phyloP scores from a whole-genome alignment of 164 flowering plant genomes.

The Berberis thunbergii region DNA sequence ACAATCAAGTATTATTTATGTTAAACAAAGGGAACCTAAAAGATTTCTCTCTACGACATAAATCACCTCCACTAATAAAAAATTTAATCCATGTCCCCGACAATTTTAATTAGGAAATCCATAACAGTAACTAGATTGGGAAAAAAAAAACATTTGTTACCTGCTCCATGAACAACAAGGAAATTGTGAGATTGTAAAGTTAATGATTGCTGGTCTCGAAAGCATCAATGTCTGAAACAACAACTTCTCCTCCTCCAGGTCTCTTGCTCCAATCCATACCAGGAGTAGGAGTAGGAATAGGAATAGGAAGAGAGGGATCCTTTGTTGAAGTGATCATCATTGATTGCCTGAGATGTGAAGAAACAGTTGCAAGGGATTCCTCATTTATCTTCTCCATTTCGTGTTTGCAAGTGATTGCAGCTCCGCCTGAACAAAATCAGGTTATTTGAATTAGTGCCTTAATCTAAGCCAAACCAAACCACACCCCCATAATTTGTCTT shows the following conservation, averaged over 20 bases:
- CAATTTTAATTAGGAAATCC: not conserved
- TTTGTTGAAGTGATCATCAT: slow-evolving; percentile 26
- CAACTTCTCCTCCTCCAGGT: slow-evolving; percentile 35
- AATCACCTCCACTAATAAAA: too few species aligned
- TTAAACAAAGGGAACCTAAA: too few species aligned
- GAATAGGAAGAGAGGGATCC: not conserved
- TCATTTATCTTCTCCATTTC: slow-evolving; percentile 74
- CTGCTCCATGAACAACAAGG: slow-evolving; percentile 94
- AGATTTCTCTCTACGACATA: too few species aligned
- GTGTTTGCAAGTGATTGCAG: slow-evolving; percentile 88
- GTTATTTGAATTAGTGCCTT: not conserved
- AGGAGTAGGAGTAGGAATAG: not conserved
- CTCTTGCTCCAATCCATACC: slow-evolving; percentile 96
- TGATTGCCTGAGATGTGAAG: slow-evolving; percentile 61
- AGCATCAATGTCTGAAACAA: slow-evolving; percentile 24
- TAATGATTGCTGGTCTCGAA: slow-evolving; percentile 20
- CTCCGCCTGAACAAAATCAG: slow-evolving; percentile 51
- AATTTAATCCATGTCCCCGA: not conserved
- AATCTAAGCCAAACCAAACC: not conserved
- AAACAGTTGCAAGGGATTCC: slow-evolving; percentile 44
- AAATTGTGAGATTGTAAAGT: slow-evolving; percentile 34
- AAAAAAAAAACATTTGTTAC: slow-evolving; percentile 22
- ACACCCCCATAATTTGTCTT: not conserved
- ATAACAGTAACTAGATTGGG: not conserved
- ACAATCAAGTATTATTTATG: not conserved